Evolutionary conservation across 108 stramenopile genomes (phyloP).

Genomic region (Cylindrotheca closterium): DNA sequence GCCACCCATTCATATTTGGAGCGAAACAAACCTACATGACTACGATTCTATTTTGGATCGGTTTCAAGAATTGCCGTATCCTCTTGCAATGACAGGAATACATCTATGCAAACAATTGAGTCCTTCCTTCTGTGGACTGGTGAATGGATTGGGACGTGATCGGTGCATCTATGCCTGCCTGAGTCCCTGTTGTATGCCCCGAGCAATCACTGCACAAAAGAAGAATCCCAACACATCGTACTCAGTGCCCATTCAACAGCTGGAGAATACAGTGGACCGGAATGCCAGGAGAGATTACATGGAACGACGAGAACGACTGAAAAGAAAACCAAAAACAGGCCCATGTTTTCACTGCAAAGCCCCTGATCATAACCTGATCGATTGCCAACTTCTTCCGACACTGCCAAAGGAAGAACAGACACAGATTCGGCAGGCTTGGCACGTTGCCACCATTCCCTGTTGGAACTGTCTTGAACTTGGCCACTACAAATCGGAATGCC

Average conservation of each 20-base stretch:
- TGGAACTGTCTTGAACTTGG: slow-evolving; percentile 62
- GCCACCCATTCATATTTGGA: slow-evolving; percentile 48
- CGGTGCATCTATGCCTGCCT: slow-evolving; percentile 53
- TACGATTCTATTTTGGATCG: slow-evolving; percentile 55
- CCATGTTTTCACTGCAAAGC: slow-evolving; percentile 53
- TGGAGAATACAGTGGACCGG: slow-evolving; percentile 13
- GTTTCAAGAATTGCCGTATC: slow-evolving; percentile 30
- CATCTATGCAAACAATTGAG: slow-evolving; percentile 70
- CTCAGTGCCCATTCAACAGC: slow-evolving; percentile 12
- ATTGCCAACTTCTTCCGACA: slow-evolving; percentile 32
- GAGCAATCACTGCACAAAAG: slow-evolving; percentile 37
- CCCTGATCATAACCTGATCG: slow-evolving; percentile 31
- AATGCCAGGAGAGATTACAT: slow-evolving; percentile 23
- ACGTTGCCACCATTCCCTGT: slow-evolving; percentile 41
- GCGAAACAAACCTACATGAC: slow-evolving; percentile 61
- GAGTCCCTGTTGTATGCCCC: slow-evolving; percentile 72
- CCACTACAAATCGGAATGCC: slow-evolving; percentile 49
- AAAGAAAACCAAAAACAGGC: slow-evolving; percentile 30
- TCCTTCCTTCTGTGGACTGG: slow-evolving; percentile 56
- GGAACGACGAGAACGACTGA: slow-evolving; percentile 34
- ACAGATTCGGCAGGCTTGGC: slow-evolving; percentile 26
- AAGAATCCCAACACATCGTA: slow-evolving; percentile 11
- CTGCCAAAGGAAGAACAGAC: slow-evolving; percentile 29
- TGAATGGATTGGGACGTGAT: slow-evolving; percentile 53
- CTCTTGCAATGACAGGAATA: slow-evolving; percentile 61